Conservation (phyloP, 1,284 basidiomycete species). For the Irpex lacteus region DNA sequence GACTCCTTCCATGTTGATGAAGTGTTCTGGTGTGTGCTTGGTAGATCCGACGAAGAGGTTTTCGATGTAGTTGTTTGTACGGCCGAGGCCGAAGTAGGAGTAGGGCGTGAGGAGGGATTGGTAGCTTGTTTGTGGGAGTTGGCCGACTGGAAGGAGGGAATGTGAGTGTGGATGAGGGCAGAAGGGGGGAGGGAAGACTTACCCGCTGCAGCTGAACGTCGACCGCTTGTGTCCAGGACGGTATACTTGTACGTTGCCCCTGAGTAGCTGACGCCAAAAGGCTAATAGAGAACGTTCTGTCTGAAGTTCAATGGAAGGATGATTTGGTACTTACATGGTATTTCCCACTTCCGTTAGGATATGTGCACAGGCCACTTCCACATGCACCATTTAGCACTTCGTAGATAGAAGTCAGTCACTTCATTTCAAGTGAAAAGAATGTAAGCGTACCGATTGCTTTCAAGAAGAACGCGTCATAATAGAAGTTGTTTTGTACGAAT, state of each 20-base stretch:
- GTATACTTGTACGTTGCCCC: constrained; percentile 98
- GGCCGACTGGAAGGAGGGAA: constrained; percentile 58
- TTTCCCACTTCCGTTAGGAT: constrained; percentile 52
- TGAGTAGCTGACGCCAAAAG: constrained; percentile 91
- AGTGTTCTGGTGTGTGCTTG: constrained; percentile 66
- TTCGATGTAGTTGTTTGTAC: constrained; percentile 99
- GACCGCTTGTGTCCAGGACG: constrained; percentile 90
- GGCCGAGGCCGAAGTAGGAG: constrained; percentile 93
- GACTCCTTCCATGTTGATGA: constrained; percentile 91
- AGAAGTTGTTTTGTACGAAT: constrained; percentile 97
- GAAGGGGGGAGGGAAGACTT: constrained; percentile 14
- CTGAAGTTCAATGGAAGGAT: background rate
- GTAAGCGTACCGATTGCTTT: constrained; percentile 79
- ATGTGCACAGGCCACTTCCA: constrained; percentile 72
- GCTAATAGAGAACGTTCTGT: constrained; percentile 41
- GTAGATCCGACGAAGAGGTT: constrained; percentile 92
- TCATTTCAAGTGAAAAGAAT: background rate
- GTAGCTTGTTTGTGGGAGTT: constrained; percentile 91
- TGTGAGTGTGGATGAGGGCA: background rate
- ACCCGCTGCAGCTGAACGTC: constrained; percentile 89
- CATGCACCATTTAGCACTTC: constrained; percentile 93
- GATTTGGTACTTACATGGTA: constrained; percentile 66
- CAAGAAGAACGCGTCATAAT: constrained; percentile 98
- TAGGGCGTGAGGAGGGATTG: constrained; percentile 90
- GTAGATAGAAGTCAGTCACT: background rate